These are phyloP conservation scores for Chlamydomonas reinhardtii DNA, from an alignment of 163 green algal genomes.

Conservation along the genomic window DNA sequence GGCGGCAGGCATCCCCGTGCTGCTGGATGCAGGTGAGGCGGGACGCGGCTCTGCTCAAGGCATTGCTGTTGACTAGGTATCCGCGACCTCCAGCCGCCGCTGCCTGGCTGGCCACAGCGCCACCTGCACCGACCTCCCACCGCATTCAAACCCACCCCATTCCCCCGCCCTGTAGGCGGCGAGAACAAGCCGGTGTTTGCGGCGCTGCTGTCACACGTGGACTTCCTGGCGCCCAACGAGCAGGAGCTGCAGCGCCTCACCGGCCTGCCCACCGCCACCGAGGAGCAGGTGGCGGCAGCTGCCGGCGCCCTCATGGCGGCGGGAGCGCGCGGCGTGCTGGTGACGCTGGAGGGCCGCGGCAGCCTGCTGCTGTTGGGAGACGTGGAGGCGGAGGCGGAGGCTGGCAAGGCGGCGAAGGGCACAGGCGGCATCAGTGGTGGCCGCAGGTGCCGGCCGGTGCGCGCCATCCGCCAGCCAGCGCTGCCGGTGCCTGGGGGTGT, in stretches of 20 bases:
- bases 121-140: no score
- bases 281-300: conserved; percentile 58
- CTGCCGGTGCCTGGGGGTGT: conserved; percentile 51
- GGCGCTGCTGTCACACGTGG: conserved; percentile 59
- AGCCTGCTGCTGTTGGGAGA: conserved; percentile 64
- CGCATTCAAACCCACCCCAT: no score
- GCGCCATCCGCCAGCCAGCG: conserved; percentile 48
- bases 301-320: conserved; percentile 31
- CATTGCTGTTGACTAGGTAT: no score
- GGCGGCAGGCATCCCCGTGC: conserved; percentile 59
- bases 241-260: conserved; percentile 45
- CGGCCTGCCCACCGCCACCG: conserved; percentile 52
- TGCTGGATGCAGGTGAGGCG: conserved; percentile 48
- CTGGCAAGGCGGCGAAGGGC: background rate
- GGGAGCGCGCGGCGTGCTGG: conserved; percentile 69
- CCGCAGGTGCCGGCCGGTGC: background rate
- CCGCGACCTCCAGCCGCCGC: background rate
- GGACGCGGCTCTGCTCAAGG: no score
- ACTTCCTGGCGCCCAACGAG: conserved; percentile 80
- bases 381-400: background rate
- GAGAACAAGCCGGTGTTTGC: conserved; percentile 61
- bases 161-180: no score
- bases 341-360: conserved; percentile 76
- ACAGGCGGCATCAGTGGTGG: no score
- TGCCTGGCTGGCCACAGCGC: no score